Evolutionary conservation across 1,284 basidiomycete genomes (phyloP).

Genomic region (Malassezia nana): DNA sequence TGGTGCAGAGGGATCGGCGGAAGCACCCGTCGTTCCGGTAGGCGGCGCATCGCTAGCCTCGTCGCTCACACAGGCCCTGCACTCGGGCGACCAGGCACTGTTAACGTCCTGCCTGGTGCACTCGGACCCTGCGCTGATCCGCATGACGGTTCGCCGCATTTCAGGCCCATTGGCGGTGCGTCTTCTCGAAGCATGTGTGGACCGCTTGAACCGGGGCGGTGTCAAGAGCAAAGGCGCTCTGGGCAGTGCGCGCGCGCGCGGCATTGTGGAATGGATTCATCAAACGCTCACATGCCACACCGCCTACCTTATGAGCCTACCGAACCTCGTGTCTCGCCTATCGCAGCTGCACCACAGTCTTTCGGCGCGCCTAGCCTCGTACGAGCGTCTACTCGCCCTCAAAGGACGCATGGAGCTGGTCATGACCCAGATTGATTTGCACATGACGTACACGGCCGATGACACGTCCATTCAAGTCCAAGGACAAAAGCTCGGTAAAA

Average conservation of each 20-base stretch:
- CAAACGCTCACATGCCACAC: constrained; percentile 77
- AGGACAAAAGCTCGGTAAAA: constrained; percentile 28
- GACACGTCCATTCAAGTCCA: constrained; percentile 25
- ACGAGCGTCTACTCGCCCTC: constrained; percentile 73
- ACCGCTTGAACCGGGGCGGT: constrained; percentile 64
- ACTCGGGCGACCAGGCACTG: constrained; percentile 80
- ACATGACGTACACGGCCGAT: constrained; percentile 41
- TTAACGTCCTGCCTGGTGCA: constrained; percentile 79
- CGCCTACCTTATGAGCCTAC: constrained; percentile 86
- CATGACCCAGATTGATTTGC: constrained; percentile 80
- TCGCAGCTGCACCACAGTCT: constrained; percentile 74
- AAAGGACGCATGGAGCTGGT: constrained; percentile 86
- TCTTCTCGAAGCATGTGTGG: constrained; percentile 76
- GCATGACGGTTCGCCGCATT: constrained; percentile 75
- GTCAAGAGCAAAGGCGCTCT: constrained; percentile 31
- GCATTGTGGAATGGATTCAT: constrained; percentile 78
- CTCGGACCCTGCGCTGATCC: constrained; percentile 68
- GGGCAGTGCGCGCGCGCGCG: constrained; percentile 50
- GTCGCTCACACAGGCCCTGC: constrained; percentile 88
- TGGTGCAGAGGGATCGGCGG: constrained; percentile 16
- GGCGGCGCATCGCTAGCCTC: constrained; percentile 82
- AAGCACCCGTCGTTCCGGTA: constrained; percentile 42
- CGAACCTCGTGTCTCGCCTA: constrained; percentile 70
- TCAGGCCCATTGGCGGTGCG: constrained; percentile 82
- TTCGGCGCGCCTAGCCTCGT: constrained; percentile 66